Conservation (phyloP, 345 rosid genomes). For the Arabidopsis thaliana region DNA sequence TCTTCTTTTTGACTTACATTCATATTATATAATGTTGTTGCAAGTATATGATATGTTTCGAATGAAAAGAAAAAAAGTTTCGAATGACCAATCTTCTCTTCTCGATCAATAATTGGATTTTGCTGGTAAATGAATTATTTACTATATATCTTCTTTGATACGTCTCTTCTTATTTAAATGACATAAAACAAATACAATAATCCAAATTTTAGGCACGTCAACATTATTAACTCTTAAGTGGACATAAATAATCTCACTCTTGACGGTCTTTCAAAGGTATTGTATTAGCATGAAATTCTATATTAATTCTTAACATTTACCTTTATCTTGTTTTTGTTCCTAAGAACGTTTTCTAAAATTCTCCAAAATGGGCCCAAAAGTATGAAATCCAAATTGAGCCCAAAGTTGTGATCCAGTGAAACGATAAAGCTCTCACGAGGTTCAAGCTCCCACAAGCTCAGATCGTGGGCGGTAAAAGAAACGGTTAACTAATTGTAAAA, state of each 20-base stretch:
- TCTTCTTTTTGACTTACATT: slow-evolving; percentile 7
- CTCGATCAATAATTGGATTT: slow-evolving; percentile 29
- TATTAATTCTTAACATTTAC: not conserved
- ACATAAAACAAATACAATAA: not conserved
- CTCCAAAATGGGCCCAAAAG: not conserved
- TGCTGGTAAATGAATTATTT: slow-evolving; percentile 10
- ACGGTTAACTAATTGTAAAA: slow-evolving; percentile 1
- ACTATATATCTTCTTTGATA: slow-evolving; percentile 23
- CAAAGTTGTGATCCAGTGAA: slow-evolving; percentile 1
- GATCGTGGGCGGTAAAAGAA: not conserved
- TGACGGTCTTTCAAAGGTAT: not conserved
- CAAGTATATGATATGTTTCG: slow-evolving; percentile 12
- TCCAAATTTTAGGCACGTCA: slow-evolving; percentile 1
- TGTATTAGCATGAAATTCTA: not conserved
- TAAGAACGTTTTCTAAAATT: not conserved
- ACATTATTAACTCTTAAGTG: not conserved
- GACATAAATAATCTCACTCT: not conserved
- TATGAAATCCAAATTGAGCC: not conserved
- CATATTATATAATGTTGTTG: not conserved
- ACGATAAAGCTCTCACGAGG: not conserved
- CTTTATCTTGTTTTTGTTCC: no score
- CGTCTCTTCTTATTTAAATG: slow-evolving; percentile 31
- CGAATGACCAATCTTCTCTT: slow-evolving; percentile 27
- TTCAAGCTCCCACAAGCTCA: not conserved
- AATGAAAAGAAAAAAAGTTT: not conserved